These are phyloP conservation scores for Candolleomyces eurysporus DNA, from an alignment of 768 basidiomycete species.

Conservation along the genomic window DNA sequence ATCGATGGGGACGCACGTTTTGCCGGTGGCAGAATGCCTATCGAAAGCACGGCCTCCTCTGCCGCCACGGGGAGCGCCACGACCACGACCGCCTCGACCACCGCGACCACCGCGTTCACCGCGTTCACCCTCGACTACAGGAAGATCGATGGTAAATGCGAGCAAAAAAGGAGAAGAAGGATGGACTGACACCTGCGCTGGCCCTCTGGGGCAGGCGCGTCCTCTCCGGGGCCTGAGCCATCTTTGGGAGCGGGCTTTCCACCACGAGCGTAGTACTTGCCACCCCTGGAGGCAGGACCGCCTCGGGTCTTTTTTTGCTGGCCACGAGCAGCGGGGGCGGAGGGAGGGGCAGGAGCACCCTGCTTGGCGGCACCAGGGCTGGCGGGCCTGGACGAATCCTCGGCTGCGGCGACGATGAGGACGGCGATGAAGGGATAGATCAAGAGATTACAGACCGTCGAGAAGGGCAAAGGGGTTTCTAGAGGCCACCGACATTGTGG, in stretches of 20 bases:
- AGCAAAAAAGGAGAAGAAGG: conserved; percentile 8
- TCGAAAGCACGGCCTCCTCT: conserved; percentile 81
- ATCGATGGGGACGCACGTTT: conserved; percentile 51
- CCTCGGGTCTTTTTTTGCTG: conserved; percentile 45
- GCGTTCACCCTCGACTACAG: conserved; percentile 45
- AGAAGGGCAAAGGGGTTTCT: conserved; percentile 84
- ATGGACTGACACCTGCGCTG: conserved; percentile 35
- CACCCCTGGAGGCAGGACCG: conserved; percentile 63
- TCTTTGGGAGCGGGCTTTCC: conserved; percentile 37
- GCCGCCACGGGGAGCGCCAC: conserved; percentile 48
- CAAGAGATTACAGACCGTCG: conserved; percentile 54
- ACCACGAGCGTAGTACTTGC: conserved; percentile 66
- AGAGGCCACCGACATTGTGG: conserved; percentile 88
- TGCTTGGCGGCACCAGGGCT: conserved; percentile 30
- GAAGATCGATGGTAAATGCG: conserved; percentile 8
- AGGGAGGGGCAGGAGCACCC: conserved; percentile 24
- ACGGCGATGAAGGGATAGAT: conserved; percentile 13
- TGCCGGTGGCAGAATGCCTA: conserved; percentile 84
- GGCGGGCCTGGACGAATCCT: conserved; percentile 44
- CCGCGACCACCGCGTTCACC: conserved; percentile 51
- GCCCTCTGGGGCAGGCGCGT: conserved; percentile 27
- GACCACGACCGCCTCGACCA: conserved; percentile 44
- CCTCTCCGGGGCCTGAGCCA: conserved; percentile 20
- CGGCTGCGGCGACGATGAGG: conserved; percentile 31
- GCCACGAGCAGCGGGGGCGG: conserved; percentile 24